A percentile compares a stretch with the other conserved stretches of the same genome.
Conservation (phyloP, 1,139 yeast genomes). For the Blastobotrys aristatus region DNA sequence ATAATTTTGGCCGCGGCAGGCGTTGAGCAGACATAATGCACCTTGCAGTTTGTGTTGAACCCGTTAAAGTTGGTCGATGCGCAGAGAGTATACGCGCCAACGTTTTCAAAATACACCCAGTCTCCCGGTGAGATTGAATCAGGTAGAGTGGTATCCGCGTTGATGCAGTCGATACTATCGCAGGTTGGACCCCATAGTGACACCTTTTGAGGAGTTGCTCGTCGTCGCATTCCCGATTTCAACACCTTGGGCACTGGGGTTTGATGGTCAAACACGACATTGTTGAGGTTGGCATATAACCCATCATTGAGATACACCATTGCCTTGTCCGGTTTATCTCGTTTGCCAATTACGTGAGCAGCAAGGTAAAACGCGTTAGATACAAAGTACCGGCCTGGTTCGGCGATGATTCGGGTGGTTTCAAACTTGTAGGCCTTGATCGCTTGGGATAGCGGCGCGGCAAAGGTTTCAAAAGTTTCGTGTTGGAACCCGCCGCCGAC, state of each 20-base stretch:
- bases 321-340: conserved; percentile 37
- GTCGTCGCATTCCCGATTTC: conserved; percentile 33
- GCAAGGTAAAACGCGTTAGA: conserved; percentile 85
- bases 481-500: conserved; percentile 92
- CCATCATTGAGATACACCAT: conserved; percentile 89
- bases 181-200: conserved; percentile 98
- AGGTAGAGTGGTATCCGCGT: conserved; percentile 48
- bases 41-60: conserved; percentile 56
- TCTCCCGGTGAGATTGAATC: conserved; percentile 74
- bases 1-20: conserved; percentile 28
- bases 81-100: conserved; percentile 93
- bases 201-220: conserved; percentile 34
- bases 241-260: conserved; percentile 65
- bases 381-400: conserved; percentile 90
- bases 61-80: conserved; percentile 89
- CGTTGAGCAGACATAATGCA: conserved; percentile 55
- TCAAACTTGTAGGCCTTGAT: conserved; percentile 56
- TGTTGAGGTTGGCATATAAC: conserved; percentile 91
- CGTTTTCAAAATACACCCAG: conserved; percentile 78
- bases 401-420: conserved; percentile 65
- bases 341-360: conserved; percentile 75
- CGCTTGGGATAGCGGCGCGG: conserved; percentile 52
- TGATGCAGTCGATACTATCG: conserved; percentile 88
- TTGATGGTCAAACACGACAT: conserved; percentile 90
- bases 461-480: conserved; percentile 58